A percentile compares a stretch with the other conserved stretches of the same genome.
phyloP scores from a whole-genome alignment of 164 flowering plant genomes.

The Aristolochia contorta region DNA sequence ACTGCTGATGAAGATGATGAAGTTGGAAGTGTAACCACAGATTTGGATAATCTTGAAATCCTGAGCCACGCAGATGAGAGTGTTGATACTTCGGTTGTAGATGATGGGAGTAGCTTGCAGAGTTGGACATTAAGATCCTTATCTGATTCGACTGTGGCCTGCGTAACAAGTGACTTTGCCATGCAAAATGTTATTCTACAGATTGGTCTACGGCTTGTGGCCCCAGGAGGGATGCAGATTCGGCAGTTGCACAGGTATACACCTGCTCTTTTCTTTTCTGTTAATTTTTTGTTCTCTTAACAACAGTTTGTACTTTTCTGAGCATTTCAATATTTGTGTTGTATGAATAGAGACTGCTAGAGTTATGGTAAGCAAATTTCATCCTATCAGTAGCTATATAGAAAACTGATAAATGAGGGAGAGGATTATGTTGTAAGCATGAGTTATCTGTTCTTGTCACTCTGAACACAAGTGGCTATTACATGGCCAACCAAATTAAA shows the following conservation, averaged over 20 bases:
- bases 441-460: no score
- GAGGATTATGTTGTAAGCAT: no score
- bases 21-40: slow-evolving; percentile 21
- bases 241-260: slow-evolving; percentile 82
- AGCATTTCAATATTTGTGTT: no score
- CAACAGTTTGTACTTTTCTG: no score
- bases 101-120: slow-evolving; percentile 72
- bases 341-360: no score
- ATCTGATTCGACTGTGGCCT: slow-evolving; percentile 90
- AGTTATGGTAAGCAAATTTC: no score
- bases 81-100: slow-evolving; percentile 35
- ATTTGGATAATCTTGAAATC: slow-evolving; percentile 32
- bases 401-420: no score
- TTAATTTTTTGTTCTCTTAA: not conserved
- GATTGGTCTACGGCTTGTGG: slow-evolving; percentile 85
- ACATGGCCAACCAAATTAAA: no score
- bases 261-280: not conserved
- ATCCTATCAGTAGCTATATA: no score
- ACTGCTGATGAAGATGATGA: slow-evolving; percentile 18
- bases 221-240: slow-evolving; percentile 94
- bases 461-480: no score
- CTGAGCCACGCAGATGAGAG: slow-evolving; percentile 41
- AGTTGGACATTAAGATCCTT: slow-evolving; percentile 80
- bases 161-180: slow-evolving; percentile 86
- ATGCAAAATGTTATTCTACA: slow-evolving; percentile 98